A percentile compares a stretch with the other conserved stretches of the same genome.
phyloP scores from a whole-genome alignment of 768 basidiomycete genomes.

The Mycena vitilis region DNA sequence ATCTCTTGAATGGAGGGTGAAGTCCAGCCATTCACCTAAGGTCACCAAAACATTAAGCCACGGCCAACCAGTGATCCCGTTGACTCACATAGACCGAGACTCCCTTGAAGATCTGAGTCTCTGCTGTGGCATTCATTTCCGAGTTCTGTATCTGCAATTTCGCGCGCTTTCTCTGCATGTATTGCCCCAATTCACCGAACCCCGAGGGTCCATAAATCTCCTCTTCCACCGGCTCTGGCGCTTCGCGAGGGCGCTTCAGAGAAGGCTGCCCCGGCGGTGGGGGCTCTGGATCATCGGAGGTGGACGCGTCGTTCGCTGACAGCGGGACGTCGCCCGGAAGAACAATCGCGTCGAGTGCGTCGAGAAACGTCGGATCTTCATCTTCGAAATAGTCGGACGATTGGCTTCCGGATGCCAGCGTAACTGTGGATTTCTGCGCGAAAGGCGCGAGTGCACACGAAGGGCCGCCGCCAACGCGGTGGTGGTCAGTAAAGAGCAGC shows the following conservation, averaged over 20 bases:
- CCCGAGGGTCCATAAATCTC: slow-evolving; percentile 79
- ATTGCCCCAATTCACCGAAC: slow-evolving; percentile 89
- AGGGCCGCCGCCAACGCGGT: background rate
- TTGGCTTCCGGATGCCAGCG: slow-evolving; percentile 43
- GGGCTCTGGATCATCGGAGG: slow-evolving; percentile 46
- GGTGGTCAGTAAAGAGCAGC: background rate
- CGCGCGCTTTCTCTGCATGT: slow-evolving; percentile 90
- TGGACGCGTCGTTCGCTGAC: slow-evolving; percentile 28
- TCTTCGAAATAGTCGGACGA: slow-evolving; percentile 69
- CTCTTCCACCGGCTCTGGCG: slow-evolving; percentile 45
- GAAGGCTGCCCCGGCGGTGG: slow-evolving; percentile 55
- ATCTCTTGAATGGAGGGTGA: slow-evolving; percentile 88
- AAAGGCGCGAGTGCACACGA: slow-evolving; percentile 1
- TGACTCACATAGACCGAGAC: slow-evolving; percentile 82
- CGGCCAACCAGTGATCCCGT: background rate
- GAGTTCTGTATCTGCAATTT: slow-evolving; percentile 89
- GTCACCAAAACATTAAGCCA: slow-evolving; percentile 10
- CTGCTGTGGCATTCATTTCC: slow-evolving; percentile 44
- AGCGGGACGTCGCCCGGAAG: slow-evolving; percentile 59
- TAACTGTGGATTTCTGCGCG: background rate
- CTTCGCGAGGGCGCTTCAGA: slow-evolving; percentile 53
- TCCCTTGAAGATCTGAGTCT: slow-evolving; percentile 74
- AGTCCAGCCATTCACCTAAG: slow-evolving; percentile 92
- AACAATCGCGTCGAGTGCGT: slow-evolving; percentile 56
- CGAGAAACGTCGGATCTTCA: slow-evolving; percentile 65